These are phyloP conservation scores for Wallacemonas collosoma DNA, from an alignment of 208 protist species.

Conservation along the genomic window DNA sequence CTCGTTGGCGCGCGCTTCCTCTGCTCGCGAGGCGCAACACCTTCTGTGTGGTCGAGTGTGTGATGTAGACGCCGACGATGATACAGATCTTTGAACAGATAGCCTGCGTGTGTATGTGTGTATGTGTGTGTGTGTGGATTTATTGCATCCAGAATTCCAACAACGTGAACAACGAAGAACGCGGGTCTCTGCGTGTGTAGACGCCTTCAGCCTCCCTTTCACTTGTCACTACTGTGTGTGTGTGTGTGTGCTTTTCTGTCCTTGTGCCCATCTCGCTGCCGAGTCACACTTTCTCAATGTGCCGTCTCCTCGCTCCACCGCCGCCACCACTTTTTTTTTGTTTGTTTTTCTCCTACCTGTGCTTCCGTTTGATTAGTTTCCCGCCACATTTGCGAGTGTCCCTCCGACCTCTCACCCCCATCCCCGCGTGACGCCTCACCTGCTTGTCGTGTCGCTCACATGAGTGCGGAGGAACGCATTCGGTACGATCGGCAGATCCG, in stretches of 20 bases:
- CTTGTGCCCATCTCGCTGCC: no score
- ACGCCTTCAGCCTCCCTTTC: no score
- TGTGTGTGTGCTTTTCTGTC: no score
- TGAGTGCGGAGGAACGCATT: conserved; percentile 60
- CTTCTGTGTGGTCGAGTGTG: not conserved
- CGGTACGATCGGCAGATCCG: conserved; percentile 95
- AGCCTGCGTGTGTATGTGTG: not conserved
- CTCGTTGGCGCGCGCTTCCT: not conserved
- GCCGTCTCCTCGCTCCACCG: no score
- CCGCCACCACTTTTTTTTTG: not conserved
- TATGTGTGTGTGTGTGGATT: not conserved
- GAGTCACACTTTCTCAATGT: no score
- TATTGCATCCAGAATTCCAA: no score
- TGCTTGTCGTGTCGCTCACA: not conserved
- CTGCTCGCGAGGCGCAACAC: not conserved
- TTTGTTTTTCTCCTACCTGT: conserved; percentile 7
- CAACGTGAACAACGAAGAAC: no score
- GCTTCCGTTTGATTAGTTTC: not conserved
- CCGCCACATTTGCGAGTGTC: no score
- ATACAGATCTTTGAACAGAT: not conserved
- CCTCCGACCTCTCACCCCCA: no score
- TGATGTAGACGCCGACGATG: not conserved
- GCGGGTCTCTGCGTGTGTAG: no score
- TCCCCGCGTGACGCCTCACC: no score
- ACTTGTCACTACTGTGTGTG: no score